Evolutionary conservation across 1,284 basidiomycete genomes (phyloP).

Genomic region (Microbotryum saponariae): DNA sequence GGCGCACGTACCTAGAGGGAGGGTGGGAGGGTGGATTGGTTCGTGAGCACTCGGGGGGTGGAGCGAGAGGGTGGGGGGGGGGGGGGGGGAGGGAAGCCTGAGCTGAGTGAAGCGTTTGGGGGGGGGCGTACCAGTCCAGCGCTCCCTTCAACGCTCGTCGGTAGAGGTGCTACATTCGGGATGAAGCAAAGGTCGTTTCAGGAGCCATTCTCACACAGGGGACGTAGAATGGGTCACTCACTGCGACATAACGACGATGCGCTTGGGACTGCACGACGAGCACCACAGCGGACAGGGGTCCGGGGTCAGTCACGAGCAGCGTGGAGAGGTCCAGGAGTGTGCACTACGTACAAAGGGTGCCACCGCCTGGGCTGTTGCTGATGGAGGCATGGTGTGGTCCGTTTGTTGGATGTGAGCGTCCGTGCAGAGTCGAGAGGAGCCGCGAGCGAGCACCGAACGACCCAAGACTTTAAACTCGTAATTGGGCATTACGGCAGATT

Average conservation of each 20-base stretch:
- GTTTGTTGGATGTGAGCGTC: too few species aligned
- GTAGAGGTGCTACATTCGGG: constrained; percentile 34
- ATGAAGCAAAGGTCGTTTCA: constrained; percentile 3
- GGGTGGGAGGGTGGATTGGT: background rate
- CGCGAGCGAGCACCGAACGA: too few species aligned
- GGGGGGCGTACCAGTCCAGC: constrained; percentile 35
- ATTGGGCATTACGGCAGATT: too few species aligned
- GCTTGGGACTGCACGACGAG: constrained; percentile 27
- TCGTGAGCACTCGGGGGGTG: background rate
- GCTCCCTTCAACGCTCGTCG: constrained; percentile 37
- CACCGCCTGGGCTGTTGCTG: constrained; percentile 14
- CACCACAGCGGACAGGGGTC: background rate
- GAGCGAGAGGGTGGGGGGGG: background rate
- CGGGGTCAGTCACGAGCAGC: background rate
- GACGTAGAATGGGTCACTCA: constrained; percentile 7
- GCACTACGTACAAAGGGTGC: constrained; percentile 22
- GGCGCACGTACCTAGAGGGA: constrained; percentile 33
- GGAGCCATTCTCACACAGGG: background rate
- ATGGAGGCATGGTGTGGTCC: too few species aligned
- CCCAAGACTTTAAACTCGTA: too few species aligned
- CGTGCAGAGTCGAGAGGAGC: too few species aligned
- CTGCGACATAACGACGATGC: constrained; percentile 38
- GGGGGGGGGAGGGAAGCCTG: background rate
- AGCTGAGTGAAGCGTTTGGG: background rate
- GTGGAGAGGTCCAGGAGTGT: too few species aligned